Evolutionary conservation across 2,329 filamentous ascomycete genomes (phyloP).

Genomic region (Alternaria infectoria): DNA sequence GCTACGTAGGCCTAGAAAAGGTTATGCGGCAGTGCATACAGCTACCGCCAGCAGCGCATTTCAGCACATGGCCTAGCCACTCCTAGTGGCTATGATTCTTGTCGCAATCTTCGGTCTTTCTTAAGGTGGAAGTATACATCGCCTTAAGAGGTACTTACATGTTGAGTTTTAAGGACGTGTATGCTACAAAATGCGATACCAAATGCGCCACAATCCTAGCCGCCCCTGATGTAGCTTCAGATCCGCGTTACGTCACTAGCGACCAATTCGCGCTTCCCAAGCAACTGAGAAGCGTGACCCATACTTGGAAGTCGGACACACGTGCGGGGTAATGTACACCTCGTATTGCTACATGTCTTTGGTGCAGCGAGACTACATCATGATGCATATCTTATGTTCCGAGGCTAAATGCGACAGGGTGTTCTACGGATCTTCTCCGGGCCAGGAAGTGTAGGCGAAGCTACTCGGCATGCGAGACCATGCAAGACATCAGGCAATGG

Average conservation of each 20-base stretch:
- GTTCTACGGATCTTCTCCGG: constrained; percentile 6
- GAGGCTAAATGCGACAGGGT: constrained; percentile 13
- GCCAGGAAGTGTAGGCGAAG: neutral
- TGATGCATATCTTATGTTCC: neutral
- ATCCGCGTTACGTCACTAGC: neutral
- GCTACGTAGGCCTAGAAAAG: too few species aligned
- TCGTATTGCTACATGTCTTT: neutral
- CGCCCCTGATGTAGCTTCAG: neutral
- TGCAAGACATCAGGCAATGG: neutral
- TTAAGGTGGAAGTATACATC: neutral
- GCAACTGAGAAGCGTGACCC: neutral
- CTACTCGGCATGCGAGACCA: neutral
- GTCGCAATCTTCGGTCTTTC: neutral
- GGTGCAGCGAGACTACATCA: neutral
- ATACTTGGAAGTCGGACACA: neutral
- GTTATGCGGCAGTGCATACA: too few species aligned
- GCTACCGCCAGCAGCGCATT: too few species aligned
- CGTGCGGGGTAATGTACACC: neutral
- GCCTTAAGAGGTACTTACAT: neutral
- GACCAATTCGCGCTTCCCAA: neutral
- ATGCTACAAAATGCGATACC: neutral
- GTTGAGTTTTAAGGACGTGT: neutral
- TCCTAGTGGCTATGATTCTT: neutral
- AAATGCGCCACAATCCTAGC: neutral
- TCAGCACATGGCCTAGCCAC: too few species aligned